Base-by-base conservation (phyloP, 139 green algal species). In the Closterium sp. region DNA sequence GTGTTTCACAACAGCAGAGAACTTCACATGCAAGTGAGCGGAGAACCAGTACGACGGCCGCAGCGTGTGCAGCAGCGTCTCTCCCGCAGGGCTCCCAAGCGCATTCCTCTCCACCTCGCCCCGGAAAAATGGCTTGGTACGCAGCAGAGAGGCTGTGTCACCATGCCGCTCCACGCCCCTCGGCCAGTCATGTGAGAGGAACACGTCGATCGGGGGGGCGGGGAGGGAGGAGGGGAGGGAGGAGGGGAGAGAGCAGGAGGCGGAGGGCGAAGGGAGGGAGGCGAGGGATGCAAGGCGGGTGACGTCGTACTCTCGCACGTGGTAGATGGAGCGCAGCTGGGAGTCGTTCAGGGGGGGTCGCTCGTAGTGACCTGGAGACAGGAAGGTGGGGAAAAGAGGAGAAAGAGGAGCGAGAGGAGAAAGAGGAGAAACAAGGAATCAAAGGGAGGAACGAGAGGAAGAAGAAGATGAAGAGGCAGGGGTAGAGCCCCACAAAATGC, bases 161-260 rank as follows among this genome's bases (percentile, higher is more conserved):
- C 98, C 98, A 90, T 98, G 96, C 12, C 94, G 86, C 0, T 95
- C 95, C 36, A 99, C 97, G 87, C 96, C 95, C 28, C 95, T 91
- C 9, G 98, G 98, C 98, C 98, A 99, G 95, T 99, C 98, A 96
- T 99, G 98, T 0, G 95, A 98, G 6, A 99, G 92, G 85, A 99
- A 98, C 0, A 99, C 92, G 91, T 99, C 97, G 83, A 98, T 84
- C 1, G 23, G 55, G 1, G 93, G 94, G 87, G 96, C 86, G 31
- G 99, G 93, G 28, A 32, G n/a, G 81, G 28, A 23, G 84, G 30
- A 86, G 30, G 84, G 3, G 30, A 33, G 84, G 30, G 31, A 85
- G 28, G n/a, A 31, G 84, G 31, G 25, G 28, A n/a, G 69, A 7
- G 28, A 33, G 83, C 19, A n/a, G 85, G 85, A 12, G 30, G 31